Conservation (phyloP, 2,329 filamentous ascomycete species). For the Neodidymelliopsis sp. region DNA sequence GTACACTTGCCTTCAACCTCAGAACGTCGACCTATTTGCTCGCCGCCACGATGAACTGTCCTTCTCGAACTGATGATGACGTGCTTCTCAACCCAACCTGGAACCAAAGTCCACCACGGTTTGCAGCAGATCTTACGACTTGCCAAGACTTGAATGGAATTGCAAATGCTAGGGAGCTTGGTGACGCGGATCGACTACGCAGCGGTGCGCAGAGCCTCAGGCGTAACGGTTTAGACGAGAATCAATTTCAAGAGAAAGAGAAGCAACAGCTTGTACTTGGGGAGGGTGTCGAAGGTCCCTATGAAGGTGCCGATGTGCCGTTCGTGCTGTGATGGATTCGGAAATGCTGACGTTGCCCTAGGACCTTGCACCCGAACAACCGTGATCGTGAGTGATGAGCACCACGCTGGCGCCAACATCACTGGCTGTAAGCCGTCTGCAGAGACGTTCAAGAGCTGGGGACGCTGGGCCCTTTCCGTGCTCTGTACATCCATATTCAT, state of each 20-base stretch:
- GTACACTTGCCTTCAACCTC: neutral
- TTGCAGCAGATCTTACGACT: conserved; percentile 43
- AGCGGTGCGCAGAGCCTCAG: conserved; percentile 21
- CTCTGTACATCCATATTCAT: conserved; percentile 35
- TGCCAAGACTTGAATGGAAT: conserved; percentile 43
- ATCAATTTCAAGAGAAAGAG: conserved; percentile 28
- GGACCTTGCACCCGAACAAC: conserved; percentile 42
- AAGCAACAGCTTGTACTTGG: conserved; percentile 21
- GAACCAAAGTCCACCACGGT: conserved; percentile 41
- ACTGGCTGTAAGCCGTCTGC: neutral
- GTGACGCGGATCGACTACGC: conserved; percentile 32
- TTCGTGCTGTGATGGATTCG: conserved; percentile 4
- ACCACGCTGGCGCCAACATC: conserved; percentile 23
- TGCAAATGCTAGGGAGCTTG: conserved; percentile 39
- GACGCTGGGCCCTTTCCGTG: conserved; percentile 35
- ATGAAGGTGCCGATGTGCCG: conserved; percentile 22
- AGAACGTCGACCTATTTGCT: neutral
- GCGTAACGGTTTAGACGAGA: conserved; percentile 23
- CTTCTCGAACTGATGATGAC: conserved; percentile 38
- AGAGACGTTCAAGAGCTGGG: conserved; percentile 23
- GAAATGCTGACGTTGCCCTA: conserved; percentile 21
- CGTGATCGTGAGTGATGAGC: conserved; percentile 24
- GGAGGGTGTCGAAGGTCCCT: conserved; percentile 38
- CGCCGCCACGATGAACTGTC: conserved; percentile 39
- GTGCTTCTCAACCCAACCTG: conserved; percentile 36